Percentiles rank a stretch among this genome's conserved stretches.
phyloP scores from a whole-genome alignment of 768 basidiomycete genomes.

The Lactarius psammicola region DNA sequence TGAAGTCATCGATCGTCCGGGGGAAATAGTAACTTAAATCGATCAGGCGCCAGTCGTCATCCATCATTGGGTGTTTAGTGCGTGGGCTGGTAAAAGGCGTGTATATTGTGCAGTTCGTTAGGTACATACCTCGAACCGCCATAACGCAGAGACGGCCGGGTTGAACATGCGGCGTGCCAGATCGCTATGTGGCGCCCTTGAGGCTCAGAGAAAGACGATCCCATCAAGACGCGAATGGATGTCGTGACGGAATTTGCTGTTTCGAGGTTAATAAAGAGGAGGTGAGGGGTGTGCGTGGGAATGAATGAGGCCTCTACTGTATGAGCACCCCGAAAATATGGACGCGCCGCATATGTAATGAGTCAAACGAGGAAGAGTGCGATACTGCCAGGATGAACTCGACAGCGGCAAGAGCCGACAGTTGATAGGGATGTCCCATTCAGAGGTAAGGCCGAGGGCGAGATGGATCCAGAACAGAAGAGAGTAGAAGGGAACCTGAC shows the following conservation, averaged over 20 bases:
- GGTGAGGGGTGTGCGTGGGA: not conserved
- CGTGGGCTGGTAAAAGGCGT: not conserved
- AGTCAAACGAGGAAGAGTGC: not conserved
- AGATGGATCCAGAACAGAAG: not conserved
- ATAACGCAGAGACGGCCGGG: not conserved
- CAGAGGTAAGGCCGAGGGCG: not conserved
- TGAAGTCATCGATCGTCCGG: conserved; percentile 3
- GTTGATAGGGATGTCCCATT: not conserved
- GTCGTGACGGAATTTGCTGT: not conserved
- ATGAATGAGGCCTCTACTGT: not conserved
- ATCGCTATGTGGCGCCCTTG: not conserved
- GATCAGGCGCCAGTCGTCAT: not conserved
- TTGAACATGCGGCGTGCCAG: not conserved
- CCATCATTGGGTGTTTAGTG: not conserved
- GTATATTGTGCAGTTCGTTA: not conserved
- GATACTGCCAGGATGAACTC: not conserved
- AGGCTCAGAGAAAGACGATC: not conserved
- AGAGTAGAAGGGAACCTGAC: not conserved
- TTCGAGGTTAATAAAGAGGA: not conserved
- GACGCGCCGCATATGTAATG: not conserved
- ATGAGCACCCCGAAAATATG: not conserved
- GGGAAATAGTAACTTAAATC: not conserved
- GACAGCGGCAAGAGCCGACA: not conserved
- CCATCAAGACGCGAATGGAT: not conserved
- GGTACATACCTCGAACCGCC: not conserved